Conservation (phyloP, 805 yeast species). For the Lachancea mirantina region DNA sequence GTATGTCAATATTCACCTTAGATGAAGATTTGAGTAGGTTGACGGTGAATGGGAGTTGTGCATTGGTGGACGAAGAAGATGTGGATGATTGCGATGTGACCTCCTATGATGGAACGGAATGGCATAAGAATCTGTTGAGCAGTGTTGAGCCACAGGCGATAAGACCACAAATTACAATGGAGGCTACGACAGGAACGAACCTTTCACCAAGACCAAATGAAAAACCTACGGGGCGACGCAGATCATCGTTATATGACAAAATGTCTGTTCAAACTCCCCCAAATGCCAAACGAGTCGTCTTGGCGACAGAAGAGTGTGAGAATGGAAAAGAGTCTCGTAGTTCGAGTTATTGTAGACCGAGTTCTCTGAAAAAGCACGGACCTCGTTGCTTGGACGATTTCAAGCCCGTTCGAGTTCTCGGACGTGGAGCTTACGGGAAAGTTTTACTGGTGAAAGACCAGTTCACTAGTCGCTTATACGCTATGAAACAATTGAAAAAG, state of each 20-base stretch:
- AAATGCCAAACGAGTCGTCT: constrained; percentile 21
- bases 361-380: constrained; percentile 7
- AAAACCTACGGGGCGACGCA: constrained; percentile 18
- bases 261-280: constrained; percentile 25
- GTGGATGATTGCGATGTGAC: constrained; percentile 5
- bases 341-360: background rate
- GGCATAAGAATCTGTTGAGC: constrained; percentile 13
- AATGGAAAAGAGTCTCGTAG: background rate
- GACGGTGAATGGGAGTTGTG: constrained; percentile 13
- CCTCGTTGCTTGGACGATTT: constrained; percentile 45
- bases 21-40: constrained; percentile 14
- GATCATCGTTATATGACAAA: constrained; percentile 27
- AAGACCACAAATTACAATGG: background rate
- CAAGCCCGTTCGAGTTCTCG: constrained; percentile 67
- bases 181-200: background rate
- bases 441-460: constrained; percentile 69
- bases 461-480: constrained; percentile 57
- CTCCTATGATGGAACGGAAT: constrained; percentile 1
- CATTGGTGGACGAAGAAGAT: constrained; percentile 9
- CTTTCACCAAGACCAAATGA: too few relatives aligned
- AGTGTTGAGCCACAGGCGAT: constrained; percentile 6
- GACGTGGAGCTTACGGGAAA: constrained; percentile 85
- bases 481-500: constrained; percentile 79
- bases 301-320: constrained; percentile 11
- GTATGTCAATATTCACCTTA: constrained; percentile 11